phyloP scores from a whole-genome alignment of 768 basidiomycete genomes.

The Leccinellum rugosiceps region DNA sequence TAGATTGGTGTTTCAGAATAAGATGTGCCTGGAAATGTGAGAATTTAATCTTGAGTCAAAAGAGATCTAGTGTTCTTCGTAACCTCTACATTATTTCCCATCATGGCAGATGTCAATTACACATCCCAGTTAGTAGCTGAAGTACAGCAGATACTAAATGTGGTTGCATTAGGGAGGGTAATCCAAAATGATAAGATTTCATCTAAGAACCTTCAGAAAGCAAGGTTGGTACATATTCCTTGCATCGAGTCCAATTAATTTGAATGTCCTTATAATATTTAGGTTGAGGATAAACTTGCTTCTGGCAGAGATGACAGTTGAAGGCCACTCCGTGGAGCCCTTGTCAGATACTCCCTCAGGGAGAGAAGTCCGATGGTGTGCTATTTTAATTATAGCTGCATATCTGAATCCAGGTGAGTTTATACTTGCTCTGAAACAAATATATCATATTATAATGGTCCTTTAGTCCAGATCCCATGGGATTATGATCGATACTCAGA shows the following conservation, averaged over 20 bases:
- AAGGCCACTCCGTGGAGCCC: background rate
- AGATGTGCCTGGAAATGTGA: too few species aligned
- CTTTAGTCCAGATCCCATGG: background rate
- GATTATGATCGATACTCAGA: background rate
- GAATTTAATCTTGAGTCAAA: too few species aligned
- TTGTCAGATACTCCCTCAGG: background rate
- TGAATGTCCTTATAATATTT: background rate
- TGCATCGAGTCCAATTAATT: background rate
- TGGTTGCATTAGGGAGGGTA: background rate
- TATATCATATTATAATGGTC: background rate
- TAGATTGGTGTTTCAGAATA: too few species aligned
- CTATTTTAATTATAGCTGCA: background rate
- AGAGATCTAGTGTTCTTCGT: too few species aligned
- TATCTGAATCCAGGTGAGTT: background rate
- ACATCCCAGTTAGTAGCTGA: background rate
- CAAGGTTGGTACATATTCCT: background rate
- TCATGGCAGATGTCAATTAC: background rate
- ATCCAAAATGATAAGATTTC: background rate
- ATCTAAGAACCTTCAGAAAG: background rate
- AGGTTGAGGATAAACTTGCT: background rate
- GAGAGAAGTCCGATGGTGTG: background rate
- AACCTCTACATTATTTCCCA: background rate
- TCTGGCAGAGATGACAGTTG: background rate
- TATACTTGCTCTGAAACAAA: background rate
- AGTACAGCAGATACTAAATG: background rate